Evolutionary conservation across 2,329 filamentous ascomycete species (phyloP), one percentile per base, ranked within the genome.

Genomic region (Aspergillus sp.): DNA sequence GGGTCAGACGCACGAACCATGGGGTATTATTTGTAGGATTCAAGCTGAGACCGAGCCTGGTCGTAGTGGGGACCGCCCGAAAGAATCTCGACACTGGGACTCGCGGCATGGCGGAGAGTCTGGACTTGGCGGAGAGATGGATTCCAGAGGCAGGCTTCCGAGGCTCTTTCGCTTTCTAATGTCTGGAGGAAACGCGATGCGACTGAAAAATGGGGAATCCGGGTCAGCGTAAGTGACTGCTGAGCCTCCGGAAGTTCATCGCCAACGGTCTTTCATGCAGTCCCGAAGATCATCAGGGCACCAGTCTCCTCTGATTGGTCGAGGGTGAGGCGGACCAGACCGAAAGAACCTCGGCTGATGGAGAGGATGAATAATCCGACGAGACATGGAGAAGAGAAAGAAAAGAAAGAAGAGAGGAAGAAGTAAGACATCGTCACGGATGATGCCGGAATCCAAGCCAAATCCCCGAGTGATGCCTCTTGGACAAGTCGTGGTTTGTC

Each of bases 61-160:
- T 47, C 31, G 57, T 42, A 53, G 65, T 65, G 63, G 65, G 53
- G 63, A 63, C 62, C 18, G 56, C 45, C 57, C 62, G 61, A 56
- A 56, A 55, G 36, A 62, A 50, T 46, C 60, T 52, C 56, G 61
- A 61, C 49, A 49, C 59, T 53, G 53, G 51, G 52, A 60, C 32
- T 55, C 54, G 57, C 55, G 54, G 56, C 63, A 65, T 65, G 52
- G 52, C 42, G 51, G 60, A 42, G 54, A 59, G 24, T 26, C 20
- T 20, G 46, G 18, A 49, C 18, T 49, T n/a, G 18, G 46, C 20
- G 3, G 20, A 49, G 18, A 4, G 14, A 36, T 36, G 36, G 36
- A 42, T n/a, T 4, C 36, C 14, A 42, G 36, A 7, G 16, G 36
- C 16, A 45, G 46, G 24, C 47, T 49, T 46, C 16, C 12, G 22